These are phyloP conservation scores for Eudorina sp. DNA, from an alignment of 139 green algal species.

Conservation along the genomic window DNA sequence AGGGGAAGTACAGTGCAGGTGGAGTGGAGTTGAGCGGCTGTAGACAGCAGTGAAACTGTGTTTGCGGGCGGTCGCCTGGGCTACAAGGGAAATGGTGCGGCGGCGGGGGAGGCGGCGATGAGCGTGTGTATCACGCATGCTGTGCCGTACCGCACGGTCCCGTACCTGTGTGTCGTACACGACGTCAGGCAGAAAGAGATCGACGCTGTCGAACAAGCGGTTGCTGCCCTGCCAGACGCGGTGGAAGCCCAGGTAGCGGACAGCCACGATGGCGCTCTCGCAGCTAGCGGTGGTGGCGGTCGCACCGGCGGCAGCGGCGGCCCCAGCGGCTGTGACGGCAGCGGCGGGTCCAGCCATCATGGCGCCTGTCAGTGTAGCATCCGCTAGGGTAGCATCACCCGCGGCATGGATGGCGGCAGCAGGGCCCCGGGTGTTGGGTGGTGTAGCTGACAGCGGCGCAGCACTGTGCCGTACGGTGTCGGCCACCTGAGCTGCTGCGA, in stretches of 20 bases:
- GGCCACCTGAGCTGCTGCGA: too few relatives aligned
- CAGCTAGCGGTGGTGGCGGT: conserved; percentile 43
- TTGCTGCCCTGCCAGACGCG: conserved; percentile 81
- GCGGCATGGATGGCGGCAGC: neutral
- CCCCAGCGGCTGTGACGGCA: neutral
- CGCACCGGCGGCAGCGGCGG: neutral
- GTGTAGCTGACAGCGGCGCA: too few relatives aligned
- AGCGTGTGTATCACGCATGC: neutral
- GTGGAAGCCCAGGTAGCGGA: conserved; percentile 85
- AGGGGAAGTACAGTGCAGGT: too few relatives aligned
- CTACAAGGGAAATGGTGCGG: too few relatives aligned
- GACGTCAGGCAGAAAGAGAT: conserved; percentile 92
- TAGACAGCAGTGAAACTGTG: too few relatives aligned
- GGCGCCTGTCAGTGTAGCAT: too few relatives aligned
- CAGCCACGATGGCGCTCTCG: conserved; percentile 73
- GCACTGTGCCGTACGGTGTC: too few relatives aligned
- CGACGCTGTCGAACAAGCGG: conserved; percentile 89
- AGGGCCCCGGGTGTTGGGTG: neutral
- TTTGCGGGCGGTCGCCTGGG: too few relatives aligned
- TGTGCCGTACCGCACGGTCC: too few relatives aligned
- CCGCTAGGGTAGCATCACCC: too few relatives aligned
- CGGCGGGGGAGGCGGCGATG: neutral
- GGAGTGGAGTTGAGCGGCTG: too few relatives aligned
- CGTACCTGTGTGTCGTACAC: conserved; percentile 83
- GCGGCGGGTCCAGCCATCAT: too few relatives aligned